Percentiles rank a stretch among this genome's conserved stretches.
Conservation (phyloP, 139 green algal species). For the Micromonas commoda region DNA sequence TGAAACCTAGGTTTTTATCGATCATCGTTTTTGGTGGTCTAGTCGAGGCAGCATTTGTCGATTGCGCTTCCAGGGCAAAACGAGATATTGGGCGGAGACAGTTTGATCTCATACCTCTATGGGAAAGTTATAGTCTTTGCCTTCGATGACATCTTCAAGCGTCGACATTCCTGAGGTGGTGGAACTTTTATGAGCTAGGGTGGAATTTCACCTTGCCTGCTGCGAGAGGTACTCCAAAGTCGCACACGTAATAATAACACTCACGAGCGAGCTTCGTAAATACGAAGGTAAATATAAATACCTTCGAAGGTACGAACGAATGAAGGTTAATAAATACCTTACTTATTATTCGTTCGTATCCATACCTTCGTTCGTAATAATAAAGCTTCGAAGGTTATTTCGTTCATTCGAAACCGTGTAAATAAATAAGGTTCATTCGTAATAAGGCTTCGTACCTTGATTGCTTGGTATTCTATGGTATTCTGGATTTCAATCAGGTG, state of each 20-base stretch:
- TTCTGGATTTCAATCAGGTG: no score
- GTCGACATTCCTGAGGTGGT: not conserved
- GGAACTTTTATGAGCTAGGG: not conserved
- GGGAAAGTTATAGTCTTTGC: constrained; percentile 73
- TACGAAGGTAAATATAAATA: not conserved
- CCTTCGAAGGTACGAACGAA: not conserved
- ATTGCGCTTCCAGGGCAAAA: no score
- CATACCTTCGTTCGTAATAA: no score
- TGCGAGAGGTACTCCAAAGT: not conserved
- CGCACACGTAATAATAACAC: not conserved
- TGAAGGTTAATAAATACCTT: no score
- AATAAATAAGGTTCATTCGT: no score
- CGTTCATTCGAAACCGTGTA: no score
- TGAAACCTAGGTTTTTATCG: not conserved
- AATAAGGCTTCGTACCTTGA: no score
- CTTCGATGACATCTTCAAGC: constrained; percentile 56
- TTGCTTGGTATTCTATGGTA: no score
- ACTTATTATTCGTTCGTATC: no score
- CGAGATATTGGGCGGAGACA: not conserved
- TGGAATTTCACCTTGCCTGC: not conserved
- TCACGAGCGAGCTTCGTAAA: not conserved
- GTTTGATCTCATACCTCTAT: constrained; percentile 41
- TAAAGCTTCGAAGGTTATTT: no score
- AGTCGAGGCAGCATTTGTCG: no score
- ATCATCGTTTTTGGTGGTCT: no score